Evolutionary conservation across 2,329 filamentous ascomycete genomes (phyloP), one percentile per base, ranked within the genome.

Genomic region (Apiospora sp.): DNA sequence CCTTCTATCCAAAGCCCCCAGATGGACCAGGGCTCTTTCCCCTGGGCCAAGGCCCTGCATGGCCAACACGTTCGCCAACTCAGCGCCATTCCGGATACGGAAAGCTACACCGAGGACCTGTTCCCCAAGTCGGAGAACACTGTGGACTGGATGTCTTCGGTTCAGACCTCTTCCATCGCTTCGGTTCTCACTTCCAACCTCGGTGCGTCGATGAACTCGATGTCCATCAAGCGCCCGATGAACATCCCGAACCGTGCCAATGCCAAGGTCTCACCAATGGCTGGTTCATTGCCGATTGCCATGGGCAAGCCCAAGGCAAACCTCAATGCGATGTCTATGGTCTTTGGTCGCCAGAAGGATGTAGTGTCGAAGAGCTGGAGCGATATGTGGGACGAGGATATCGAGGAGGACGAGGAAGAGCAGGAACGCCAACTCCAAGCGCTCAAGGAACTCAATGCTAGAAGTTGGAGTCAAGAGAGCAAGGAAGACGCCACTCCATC

Each of bases 321-420:
- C 54, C 86, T 92, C 77, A 87, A 90, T 71, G 92, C 93, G 74
- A 92, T 96, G 87, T 91, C 93, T 5, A 90, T 92, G 80, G 90
- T 96, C 69, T 96, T 97, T 80, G 94, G 93, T 70, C 91, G 91
- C 79, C 91, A 93, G 81, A 89, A 91, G 75, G 93, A 96, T 67
- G 86, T 89, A 68, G 94, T 97, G 68, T 98, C 96, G 72, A 98
- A 98, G 92, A 98, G 96, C 87, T 99, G 96, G 96, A 98, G 95
- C 79, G 96, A 99, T 82, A 91, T 98, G 82, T 98, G 95, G 92
- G 96, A 98, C 73, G 96, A 98, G 82, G 96, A 98, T 71, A 86
- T 87, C 67, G 95, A 96, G 79, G 92, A 93, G 75, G 91, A 93
- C 75, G 90, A 93, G 77, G 89, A 92, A 78, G 90, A 92, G 79